phyloP scores from a whole-genome alignment of 768 basidiomycete species.

The Daedaleopsis nitida region DNA sequence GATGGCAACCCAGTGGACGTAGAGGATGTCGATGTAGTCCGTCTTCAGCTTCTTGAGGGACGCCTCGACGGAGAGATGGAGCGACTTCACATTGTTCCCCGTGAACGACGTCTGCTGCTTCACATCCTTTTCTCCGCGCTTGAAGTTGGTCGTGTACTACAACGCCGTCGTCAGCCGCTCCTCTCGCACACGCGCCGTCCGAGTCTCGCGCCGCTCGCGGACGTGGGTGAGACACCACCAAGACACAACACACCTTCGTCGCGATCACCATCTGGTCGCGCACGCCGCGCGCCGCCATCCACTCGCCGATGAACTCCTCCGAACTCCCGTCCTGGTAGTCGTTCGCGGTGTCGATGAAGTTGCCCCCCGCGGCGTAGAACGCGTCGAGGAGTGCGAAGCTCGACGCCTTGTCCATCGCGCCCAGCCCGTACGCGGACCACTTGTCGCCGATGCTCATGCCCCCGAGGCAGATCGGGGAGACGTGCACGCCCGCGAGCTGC shows the following conservation, averaged over 20 bases:
- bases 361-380: not conserved
- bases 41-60: conserved; percentile 42
- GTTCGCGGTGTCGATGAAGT: not conserved
- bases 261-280: conserved; percentile 38
- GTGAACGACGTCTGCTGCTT: conserved; percentile 14
- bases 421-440: not conserved
- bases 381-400: not conserved
- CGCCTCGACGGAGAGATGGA: conserved; percentile 31
- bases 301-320: conserved; percentile 42
- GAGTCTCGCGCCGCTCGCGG: too few relatives aligned
- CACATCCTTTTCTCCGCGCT: not conserved
- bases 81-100: conserved; percentile 40
- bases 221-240: too few relatives aligned
- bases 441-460: not conserved
- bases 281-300: conserved; percentile 35
- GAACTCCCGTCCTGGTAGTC: conserved; percentile 29
- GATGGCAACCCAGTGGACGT: conserved; percentile 34
- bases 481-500: not conserved
- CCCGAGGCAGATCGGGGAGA: not conserved
- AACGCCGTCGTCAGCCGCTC: not conserved
- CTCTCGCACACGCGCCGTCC: too few relatives aligned
- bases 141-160: conserved; percentile 13
- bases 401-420: not conserved
- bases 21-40: conserved; percentile 44
- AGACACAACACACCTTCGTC: conserved; percentile 23